phyloP scores from a whole-genome alignment of 768 basidiomycete species.

The Collybia sp. region DNA sequence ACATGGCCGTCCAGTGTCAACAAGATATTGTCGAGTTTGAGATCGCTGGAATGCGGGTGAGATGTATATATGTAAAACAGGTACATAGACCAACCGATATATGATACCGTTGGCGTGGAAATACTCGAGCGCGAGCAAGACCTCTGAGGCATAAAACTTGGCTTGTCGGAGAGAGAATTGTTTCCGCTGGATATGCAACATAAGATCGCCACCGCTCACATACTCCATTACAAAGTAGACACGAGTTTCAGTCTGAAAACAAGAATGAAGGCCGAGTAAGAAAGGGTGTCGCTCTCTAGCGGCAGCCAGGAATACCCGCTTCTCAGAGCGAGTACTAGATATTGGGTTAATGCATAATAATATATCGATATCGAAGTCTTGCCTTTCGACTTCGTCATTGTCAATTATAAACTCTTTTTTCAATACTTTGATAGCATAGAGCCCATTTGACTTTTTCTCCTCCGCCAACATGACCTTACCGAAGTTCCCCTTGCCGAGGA shows the following conservation, averaged over 20 bases:
- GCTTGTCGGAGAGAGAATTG: slow-evolving; percentile 98
- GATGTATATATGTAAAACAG: not conserved
- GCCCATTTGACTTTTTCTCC: slow-evolving; percentile 84
- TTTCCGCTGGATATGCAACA: slow-evolving; percentile 98
- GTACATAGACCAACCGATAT: slow-evolving; percentile 66
- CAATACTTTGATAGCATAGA: slow-evolving; percentile 99
- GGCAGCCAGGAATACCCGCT: slow-evolving; percentile 97
- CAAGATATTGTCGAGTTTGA: slow-evolving; percentile 97
- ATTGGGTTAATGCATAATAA: slow-evolving; percentile 9
- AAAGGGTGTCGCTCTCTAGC: slow-evolving; percentile 97
- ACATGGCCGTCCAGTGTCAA: slow-evolving; percentile 96
- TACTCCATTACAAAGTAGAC: slow-evolving; percentile 99
- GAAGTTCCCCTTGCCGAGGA: slow-evolving; percentile 98
- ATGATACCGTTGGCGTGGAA: slow-evolving; percentile 99
- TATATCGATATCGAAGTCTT: not conserved
- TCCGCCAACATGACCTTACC: slow-evolving; percentile 99
- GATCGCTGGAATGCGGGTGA: slow-evolving; percentile 52
- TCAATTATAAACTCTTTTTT: slow-evolving; percentile 99
- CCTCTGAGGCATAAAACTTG: slow-evolving; percentile 98
- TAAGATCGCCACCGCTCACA: slow-evolving; percentile 96
- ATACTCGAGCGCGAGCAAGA: slow-evolving; percentile 92
- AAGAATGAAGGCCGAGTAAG: slow-evolving; percentile 93
- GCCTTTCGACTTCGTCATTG: slow-evolving; percentile 99
- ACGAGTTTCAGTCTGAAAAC: slow-evolving; percentile 99
- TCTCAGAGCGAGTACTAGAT: slow-evolving; percentile 92